Conservation (phyloP, 139 green algal genomes). For the Asterochloris erici region DNA sequence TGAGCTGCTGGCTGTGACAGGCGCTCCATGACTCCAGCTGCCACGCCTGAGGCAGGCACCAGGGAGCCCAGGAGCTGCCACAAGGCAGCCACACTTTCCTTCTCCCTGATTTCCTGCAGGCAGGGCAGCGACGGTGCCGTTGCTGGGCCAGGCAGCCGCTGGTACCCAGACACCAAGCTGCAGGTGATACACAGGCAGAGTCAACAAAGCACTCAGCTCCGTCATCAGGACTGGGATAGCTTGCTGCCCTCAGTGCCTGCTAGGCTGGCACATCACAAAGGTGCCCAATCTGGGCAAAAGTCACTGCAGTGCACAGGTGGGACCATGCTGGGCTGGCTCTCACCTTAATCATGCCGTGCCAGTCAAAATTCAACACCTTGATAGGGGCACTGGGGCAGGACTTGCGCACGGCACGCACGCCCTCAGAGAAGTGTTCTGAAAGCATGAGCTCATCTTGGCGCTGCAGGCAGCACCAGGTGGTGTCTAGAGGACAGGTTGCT, state of each 20-base stretch:
- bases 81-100: constrained; percentile 83
- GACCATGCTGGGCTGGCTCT: no score
- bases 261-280: no score
- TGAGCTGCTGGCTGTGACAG: no score
- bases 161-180: no score
- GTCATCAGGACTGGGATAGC: no score
- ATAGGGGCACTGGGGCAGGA: not conserved
- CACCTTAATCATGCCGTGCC: constrained; percentile 88
- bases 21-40: constrained; percentile 32
- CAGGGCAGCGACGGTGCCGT: no score
- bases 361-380: constrained; percentile 86
- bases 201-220: no score
- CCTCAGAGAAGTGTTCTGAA: constrained; percentile 68
- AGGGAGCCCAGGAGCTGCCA: constrained; percentile 72
- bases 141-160: no score
- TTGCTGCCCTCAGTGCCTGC: no score
- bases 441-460: constrained; percentile 66
- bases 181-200: no score
- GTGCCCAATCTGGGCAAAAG: no score
- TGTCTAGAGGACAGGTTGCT: not conserved
- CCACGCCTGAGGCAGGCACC: constrained; percentile 36
- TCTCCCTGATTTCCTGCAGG: constrained; percentile 63
- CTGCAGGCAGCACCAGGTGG: not conserved
- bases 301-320: no score
- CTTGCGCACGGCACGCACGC: constrained; percentile 52